Evolutionary conservation across 2,329 filamentous ascomycete genomes (phyloP).

Genomic region (Huntiella omanensis): DNA sequence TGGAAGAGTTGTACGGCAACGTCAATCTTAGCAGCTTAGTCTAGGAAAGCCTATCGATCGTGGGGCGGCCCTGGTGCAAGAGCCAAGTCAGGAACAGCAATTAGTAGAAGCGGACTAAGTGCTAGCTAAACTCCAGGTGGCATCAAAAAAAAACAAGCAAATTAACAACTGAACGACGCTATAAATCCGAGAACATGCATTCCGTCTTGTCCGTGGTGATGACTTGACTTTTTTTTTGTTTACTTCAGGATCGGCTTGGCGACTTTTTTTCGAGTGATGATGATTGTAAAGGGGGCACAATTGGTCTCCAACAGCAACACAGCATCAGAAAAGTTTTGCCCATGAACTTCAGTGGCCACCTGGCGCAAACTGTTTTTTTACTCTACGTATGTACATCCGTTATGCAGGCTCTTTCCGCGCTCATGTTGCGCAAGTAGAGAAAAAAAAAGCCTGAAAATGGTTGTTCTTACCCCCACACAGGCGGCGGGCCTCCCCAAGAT

Average conservation of each 20-base stretch:
- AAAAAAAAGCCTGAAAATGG: not conserved
- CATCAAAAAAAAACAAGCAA: slow-evolving; percentile 1
- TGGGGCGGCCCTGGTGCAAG: slow-evolving; percentile 1
- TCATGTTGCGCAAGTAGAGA: too few relatives aligned
- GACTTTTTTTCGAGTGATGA: too few relatives aligned
- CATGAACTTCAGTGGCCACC: too few relatives aligned
- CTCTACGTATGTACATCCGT: not conserved
- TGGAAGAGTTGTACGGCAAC: not conserved
- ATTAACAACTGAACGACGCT: not conserved
- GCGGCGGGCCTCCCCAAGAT: too few relatives aligned
- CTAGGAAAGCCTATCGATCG: not conserved
- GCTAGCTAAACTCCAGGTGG: not conserved
- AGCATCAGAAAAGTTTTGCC: too few relatives aligned
- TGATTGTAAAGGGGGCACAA: too few relatives aligned
- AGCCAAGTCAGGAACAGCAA: slow-evolving; percentile 1
- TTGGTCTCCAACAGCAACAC: too few relatives aligned
- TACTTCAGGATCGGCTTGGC: too few relatives aligned
- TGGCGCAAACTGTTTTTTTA: too few relatives aligned
- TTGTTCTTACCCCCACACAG: not conserved
- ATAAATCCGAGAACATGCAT: not conserved
- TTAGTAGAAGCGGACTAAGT: not conserved
- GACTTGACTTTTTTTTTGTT: too few relatives aligned
- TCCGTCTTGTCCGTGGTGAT: too few relatives aligned
- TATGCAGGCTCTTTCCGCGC: too few relatives aligned
- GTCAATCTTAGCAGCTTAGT: not conserved